Conservation (phyloP, 208 protist genomes). For the Zelonia costaricensis region DNA sequence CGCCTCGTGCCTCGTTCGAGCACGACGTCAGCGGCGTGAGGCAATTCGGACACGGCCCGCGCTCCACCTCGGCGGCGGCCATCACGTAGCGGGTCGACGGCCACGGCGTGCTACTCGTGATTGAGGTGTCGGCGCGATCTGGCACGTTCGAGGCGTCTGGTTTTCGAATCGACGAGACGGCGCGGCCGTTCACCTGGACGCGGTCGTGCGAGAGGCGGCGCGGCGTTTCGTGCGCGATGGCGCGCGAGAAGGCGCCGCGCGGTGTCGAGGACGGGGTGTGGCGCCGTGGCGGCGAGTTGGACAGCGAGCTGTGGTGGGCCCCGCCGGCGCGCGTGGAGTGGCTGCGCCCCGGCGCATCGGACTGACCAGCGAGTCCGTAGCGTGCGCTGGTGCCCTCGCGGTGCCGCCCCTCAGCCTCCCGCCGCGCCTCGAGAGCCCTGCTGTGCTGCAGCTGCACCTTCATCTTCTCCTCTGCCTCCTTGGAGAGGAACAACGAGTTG, state of each 20-base stretch:
- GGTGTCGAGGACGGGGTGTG: slow-evolving; percentile 5
- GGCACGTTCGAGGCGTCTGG: not conserved
- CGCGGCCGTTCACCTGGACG: slow-evolving; percentile 3
- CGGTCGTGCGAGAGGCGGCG: slow-evolving; percentile 3
- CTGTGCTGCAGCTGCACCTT: slow-evolving; percentile 45
- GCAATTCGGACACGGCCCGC: slow-evolving; percentile 75
- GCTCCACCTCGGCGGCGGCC: slow-evolving; percentile 31
- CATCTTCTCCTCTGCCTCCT: slow-evolving; percentile 41
- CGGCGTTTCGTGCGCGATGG: slow-evolving; percentile 17
- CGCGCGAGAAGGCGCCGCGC: slow-evolving; percentile 24
- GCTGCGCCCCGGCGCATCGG: slow-evolving; percentile 3
- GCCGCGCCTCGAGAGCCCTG: slow-evolving; percentile 26
- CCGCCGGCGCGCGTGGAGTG: slow-evolving; percentile 7
- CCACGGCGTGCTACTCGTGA: slow-evolving; percentile 23
- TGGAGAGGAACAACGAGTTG: slow-evolving; percentile 35
- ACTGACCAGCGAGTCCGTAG: not conserved
- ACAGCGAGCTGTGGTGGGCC: not conserved
- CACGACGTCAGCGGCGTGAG: slow-evolving; percentile 46
- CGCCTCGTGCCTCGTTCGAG: slow-evolving; percentile 16
- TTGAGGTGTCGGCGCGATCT: slow-evolving; percentile 7
- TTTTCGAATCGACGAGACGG: slow-evolving; percentile 15
- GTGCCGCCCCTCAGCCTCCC: slow-evolving; percentile 20
- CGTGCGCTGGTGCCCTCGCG: slow-evolving; percentile 5
- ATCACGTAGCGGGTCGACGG: slow-evolving; percentile 28
- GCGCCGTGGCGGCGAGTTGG: slow-evolving; percentile 3